Conservation (phyloP, 805 yeast species). For the Saitoella complicata region DNA sequence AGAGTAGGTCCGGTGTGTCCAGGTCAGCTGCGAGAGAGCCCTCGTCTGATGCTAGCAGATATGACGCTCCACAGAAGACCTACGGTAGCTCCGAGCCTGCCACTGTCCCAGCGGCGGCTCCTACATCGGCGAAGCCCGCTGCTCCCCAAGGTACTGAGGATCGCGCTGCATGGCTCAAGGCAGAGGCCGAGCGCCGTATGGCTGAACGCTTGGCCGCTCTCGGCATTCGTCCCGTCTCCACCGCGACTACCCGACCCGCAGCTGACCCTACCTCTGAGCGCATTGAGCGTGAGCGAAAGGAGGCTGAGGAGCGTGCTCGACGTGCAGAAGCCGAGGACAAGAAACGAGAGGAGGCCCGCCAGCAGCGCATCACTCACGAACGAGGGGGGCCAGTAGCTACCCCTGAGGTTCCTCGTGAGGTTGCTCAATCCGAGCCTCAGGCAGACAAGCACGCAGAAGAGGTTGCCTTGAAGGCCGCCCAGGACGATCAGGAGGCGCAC, state of each 20-base stretch:
- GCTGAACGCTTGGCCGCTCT: constrained; percentile 67
- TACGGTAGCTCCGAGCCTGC: not conserved
- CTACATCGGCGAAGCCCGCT: not conserved
- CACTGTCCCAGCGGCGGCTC: constrained; percentile 1
- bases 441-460: not conserved
- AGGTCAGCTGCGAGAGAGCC: constrained; percentile 3
- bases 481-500: too few species aligned
- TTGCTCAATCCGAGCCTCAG: not conserved
- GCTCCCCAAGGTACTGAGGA: constrained; percentile 32
- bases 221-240: constrained; percentile 33
- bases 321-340: not conserved
- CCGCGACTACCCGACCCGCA: not conserved
- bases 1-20: not conserved
- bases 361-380: not conserved
- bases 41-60: not conserved
- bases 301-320: not conserved
- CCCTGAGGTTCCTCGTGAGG: not conserved
- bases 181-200: constrained; percentile 71
- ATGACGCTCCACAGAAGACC: too few species aligned
- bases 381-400: not conserved
- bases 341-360: not conserved
- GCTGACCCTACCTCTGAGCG: not conserved
- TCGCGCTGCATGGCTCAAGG: constrained; percentile 64
- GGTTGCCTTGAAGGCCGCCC: too few species aligned
- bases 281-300: not conserved